Percentiles rank a stretch among this genome's conserved stretches.
These are phyloP conservation scores for Cenchrus americanus DNA, from an alignment of 176 grass and related monocot species.

Conservation along the genomic window DNA sequence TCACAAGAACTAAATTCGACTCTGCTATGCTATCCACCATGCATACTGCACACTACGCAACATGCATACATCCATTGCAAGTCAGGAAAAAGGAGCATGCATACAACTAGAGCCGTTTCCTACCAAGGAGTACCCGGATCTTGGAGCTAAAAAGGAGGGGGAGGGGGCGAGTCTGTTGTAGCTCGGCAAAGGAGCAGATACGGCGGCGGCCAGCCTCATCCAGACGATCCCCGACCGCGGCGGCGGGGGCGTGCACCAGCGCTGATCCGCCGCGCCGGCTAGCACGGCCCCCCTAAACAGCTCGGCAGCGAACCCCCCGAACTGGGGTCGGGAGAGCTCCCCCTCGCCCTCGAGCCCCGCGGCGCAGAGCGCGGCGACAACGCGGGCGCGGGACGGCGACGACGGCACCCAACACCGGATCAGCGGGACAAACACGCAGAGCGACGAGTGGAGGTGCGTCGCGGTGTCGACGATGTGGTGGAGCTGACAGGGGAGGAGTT, in stretches of 20 bases:
- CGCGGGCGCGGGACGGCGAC: slow-evolving; percentile 44
- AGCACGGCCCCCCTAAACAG: slow-evolving; percentile 65
- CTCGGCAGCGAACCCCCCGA: slow-evolving; percentile 54
- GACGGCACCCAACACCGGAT: slow-evolving; percentile 54
- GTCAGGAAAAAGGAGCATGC: no score
- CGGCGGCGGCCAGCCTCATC: slow-evolving; percentile 43
- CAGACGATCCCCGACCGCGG: slow-evolving; percentile 57
- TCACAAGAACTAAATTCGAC: neutral
- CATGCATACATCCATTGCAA: no score
- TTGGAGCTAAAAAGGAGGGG: no score
- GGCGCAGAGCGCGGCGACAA: slow-evolving; percentile 53
- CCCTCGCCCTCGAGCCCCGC: neutral
- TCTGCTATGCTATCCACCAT: no score
- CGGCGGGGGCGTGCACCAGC: slow-evolving; percentile 50
- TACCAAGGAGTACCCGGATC: no score
- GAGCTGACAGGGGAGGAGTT: no score
- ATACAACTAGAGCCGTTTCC: no score
- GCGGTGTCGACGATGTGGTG: slow-evolving; percentile 65
- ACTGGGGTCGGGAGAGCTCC: slow-evolving; percentile 42
- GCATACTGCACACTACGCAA: no score
- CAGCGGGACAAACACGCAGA: slow-evolving; percentile 43
- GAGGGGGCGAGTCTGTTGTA: no score
- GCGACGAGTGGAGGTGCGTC: slow-evolving; percentile 47
- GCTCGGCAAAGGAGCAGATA: no score
- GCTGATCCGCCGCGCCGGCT: slow-evolving; percentile 48